Evolutionary conservation across 2,329 filamentous ascomycete genomes (phyloP), one percentile per base, ranked within the genome.

Genomic region (Eutypa lata): DNA sequence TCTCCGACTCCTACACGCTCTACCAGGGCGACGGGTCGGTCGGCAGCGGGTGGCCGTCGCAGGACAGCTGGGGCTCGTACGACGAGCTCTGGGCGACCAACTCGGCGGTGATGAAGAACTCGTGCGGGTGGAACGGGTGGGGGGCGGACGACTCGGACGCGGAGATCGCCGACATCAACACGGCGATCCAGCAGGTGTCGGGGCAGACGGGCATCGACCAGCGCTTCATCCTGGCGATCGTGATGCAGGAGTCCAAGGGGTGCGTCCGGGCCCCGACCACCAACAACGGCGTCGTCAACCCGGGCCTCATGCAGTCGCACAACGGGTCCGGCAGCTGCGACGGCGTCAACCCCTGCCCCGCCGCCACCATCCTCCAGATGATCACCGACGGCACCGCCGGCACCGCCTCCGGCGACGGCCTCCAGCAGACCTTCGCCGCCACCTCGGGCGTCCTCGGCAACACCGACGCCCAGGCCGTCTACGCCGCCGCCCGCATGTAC

Each of bases 401-500:
- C 31, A 74, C 75, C 8, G 51, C 65, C 4, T 61, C 64, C 18
- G 74, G 73, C 4, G 72, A 74, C 22, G 77, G 76, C 1, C 64
- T 80, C 14, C 65, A 66, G 38, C 71, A 76, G 55, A 66, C 64
- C 49, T 56, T 76, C 43, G 60, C 59, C 21, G 53, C 69, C 50
- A 52, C 65, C 16, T 63, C 61, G 5, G 18, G 22, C 16, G 7
- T 48, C 43, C 49, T 56, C 19, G 61, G 60, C 16, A 57, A 51
- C 18, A 66, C 70, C 53, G 69, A 66, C 38, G 65, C 65, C 51
- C 53, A 38, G 10, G 71, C 68, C 45, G 78, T 70, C 64, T 80
- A 79, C 62, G 70, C 66, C 47, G 76, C 73, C 0, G 73, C 76
- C n/a, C 67, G 76, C 33, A 71, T 74, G 35, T 80, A 80, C 67